Percentiles rank a stretch among this genome's conserved stretches.
Evolutionary conservation across 1,139 yeast species (phyloP).

Genomic region (Saccharomyces hybrid): DNA sequence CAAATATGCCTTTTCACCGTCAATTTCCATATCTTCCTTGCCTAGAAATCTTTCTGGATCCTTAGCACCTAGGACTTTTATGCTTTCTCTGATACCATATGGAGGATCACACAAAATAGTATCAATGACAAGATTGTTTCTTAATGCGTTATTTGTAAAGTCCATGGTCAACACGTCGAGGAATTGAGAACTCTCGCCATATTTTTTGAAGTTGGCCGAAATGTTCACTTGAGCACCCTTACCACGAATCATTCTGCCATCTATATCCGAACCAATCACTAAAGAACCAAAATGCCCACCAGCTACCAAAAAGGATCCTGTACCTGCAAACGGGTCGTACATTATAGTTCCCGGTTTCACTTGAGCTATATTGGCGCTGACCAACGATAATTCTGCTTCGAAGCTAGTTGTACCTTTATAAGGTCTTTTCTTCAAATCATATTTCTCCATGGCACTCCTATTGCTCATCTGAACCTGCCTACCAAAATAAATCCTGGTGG

Average conservation of each 20-base stretch:
- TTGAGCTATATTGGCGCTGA: constrained; percentile 81
- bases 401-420: constrained; percentile 95
- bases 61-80: constrained; percentile 83
- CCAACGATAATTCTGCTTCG: constrained; percentile 79
- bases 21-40: constrained; percentile 59
- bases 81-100: constrained; percentile 93
- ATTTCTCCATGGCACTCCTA: constrained; percentile 62
- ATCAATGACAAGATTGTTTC: constrained; percentile 57
- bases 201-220: constrained; percentile 64
- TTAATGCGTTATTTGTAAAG: constrained; percentile 81
- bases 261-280: constrained; percentile 86
- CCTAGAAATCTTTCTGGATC: constrained; percentile 51
- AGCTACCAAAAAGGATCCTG: constrained; percentile 89
- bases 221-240: constrained; percentile 45
- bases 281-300: constrained; percentile 81
- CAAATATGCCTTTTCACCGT: constrained; percentile 71
- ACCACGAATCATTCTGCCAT: constrained; percentile 75
- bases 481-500: constrained; percentile 64
- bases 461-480: constrained; percentile 60
- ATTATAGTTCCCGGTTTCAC: constrained; percentile 56
- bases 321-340: constrained; percentile 95
- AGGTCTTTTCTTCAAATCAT: constrained; percentile 73
- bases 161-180: constrained; percentile 86
- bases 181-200: constrained; percentile 49
- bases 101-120: constrained; percentile 95